Percentiles rank a stretch among this genome's conserved stretches.
phyloP scores from a whole-genome alignment of 2,329 filamentous ascomycete genomes.

The Nemania serpens region DNA sequence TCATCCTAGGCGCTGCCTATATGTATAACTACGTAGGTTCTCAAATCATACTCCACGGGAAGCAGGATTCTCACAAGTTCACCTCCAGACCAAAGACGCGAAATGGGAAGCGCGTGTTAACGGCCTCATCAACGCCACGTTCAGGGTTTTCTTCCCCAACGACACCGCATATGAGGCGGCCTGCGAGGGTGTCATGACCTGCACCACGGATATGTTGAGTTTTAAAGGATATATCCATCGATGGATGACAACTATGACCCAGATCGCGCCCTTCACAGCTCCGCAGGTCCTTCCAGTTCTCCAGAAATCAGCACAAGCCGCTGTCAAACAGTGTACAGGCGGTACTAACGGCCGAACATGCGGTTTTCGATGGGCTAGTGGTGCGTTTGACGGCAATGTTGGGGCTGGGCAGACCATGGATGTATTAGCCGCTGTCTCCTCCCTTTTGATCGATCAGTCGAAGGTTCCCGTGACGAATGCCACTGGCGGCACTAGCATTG shows the following conservation, averaged over 20 bases:
- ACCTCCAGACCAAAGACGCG: constrained; percentile 41
- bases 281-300: constrained; percentile 45
- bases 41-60: neutral
- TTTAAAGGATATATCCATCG: constrained; percentile 65
- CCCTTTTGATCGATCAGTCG: constrained; percentile 52
- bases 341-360: constrained; percentile 49
- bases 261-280: constrained; percentile 47
- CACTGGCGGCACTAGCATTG: constrained; percentile 57
- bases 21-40: constrained; percentile 50
- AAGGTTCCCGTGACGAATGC: constrained; percentile 50
- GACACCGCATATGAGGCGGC: constrained; percentile 57
- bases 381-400: constrained; percentile 56
- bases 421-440: constrained; percentile 59
- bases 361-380: constrained; percentile 53
- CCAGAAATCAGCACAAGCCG: constrained; percentile 46
- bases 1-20: constrained; percentile 50
- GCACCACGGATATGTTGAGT: constrained; percentile 61
- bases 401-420: constrained; percentile 66
- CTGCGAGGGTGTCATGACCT: constrained; percentile 56
- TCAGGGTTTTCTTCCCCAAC: constrained; percentile 55
- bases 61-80: constrained; percentile 7
- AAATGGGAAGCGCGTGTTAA: constrained; percentile 54
- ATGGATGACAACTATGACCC: constrained; percentile 52
- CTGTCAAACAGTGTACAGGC: constrained; percentile 45
- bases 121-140: constrained; percentile 52